phyloP scores from a whole-genome alignment of 352 stramenopile species.

The Aphanomyces stellatus region DNA sequence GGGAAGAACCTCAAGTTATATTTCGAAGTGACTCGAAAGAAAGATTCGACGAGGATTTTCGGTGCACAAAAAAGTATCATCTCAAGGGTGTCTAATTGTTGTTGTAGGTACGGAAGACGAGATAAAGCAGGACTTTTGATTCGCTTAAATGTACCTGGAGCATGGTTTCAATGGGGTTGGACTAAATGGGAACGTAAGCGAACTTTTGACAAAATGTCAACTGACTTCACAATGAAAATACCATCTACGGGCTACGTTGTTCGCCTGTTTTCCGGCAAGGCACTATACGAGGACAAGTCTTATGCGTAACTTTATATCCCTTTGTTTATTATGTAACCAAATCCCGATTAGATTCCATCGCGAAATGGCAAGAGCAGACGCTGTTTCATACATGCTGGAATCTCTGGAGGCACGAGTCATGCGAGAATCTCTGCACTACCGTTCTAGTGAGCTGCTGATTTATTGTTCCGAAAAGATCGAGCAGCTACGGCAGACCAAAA shows the following conservation, averaged over 20 bases:
- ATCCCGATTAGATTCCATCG: conserved; percentile 27
- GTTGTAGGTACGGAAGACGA: conserved; percentile 19
- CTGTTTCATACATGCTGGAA: conserved; percentile 31
- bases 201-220: conserved; percentile 34
- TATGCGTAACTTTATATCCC: background rate
- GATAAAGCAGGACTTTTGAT: conserved; percentile 44
- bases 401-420: conserved; percentile 37
- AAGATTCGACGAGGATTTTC: conserved; percentile 43
- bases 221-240: conserved; percentile 28
- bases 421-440: conserved; percentile 27
- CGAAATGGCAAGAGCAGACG: conserved; percentile 42
- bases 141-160: conserved; percentile 31
- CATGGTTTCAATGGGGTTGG: conserved; percentile 43
- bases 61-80: conserved; percentile 28
- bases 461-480: conserved; percentile 28
- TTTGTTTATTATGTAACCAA: background rate
- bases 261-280: conserved; percentile 37
- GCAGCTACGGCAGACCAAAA: background rate
- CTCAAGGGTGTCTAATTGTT: background rate
- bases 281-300: conserved; percentile 26
- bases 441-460: conserved; percentile 23
- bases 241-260: conserved; percentile 37
- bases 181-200: conserved; percentile 32
- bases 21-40: conserved; percentile 39
- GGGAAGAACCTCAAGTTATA: conserved; percentile 50